phyloP scores from a whole-genome alignment of 75 land plant species.

The Cunninghamia lanceolata region DNA sequence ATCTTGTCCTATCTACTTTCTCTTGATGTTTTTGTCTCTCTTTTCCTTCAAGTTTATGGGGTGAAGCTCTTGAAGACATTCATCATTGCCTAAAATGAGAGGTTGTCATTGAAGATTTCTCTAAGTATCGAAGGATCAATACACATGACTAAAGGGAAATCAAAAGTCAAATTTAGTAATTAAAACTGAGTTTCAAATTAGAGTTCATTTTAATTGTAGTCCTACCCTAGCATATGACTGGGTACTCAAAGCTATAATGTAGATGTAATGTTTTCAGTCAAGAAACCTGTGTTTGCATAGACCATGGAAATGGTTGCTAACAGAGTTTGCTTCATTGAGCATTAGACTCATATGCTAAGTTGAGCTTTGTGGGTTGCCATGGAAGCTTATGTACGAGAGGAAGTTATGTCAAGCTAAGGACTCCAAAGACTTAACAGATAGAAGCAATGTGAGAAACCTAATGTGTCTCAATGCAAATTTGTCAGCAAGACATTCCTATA shows the following conservation, averaged over 20 bases:
- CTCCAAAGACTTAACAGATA: conserved; percentile 14
- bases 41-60: no score
- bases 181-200: no score
- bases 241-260: conserved; percentile 71
- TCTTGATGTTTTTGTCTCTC: no score
- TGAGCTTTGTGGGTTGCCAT: conserved; percentile 45
- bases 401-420: not conserved
- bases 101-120: no score
- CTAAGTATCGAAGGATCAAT: no score
- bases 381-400: conserved; percentile 27
- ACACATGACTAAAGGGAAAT: no score
- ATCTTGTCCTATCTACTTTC: no score
- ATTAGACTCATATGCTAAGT: conserved; percentile 64
- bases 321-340: conserved; percentile 72
- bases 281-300: conserved; percentile 58
- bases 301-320: conserved; percentile 72
- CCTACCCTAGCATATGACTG: conserved; percentile 78
- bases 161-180: no score
- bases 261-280: conserved; percentile 50
- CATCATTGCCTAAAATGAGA: no score
- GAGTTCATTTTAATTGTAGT: no score
- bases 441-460: conserved; percentile 16
- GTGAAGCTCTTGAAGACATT: no score
- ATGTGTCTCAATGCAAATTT: not conserved
- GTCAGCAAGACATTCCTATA: not conserved